Evolutionary conservation across 768 basidiomycete species (phyloP), one percentile per base, ranked within the genome.

Genomic region (Leucosporidium creatinivorum): DNA sequence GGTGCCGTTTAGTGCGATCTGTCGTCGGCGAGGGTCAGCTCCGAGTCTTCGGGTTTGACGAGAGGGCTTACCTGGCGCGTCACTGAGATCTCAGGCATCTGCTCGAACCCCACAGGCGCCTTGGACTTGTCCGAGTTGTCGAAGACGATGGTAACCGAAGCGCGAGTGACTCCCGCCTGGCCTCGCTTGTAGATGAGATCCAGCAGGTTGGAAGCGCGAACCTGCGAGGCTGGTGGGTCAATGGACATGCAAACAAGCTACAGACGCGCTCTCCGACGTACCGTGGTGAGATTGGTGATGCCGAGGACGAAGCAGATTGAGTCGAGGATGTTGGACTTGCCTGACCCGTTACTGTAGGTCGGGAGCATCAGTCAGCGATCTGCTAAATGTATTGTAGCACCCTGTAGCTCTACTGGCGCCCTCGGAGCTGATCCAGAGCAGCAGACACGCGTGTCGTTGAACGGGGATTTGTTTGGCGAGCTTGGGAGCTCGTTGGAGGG

Each of bases 131-230:
- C 93, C 1, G 92, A 89, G 78, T 99, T 99, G 82, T 98, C 92
- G 75, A 99, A 99, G 3, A 99, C 93, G 75, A 98, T 92, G 36
- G 96, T 97, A 4, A 99, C 96, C 70, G 91, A 93, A 6, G 96
- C 96, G 81, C 94, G 93, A 17, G 91, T 91, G 67, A 98, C 83
- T 15, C 96, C 96, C 26, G 96, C 93, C 78, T 98, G 93, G 0
- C 96, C 96, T 48, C 96, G 89, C 79, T 99, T 99, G 84, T 99
- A 99, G 64, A 99, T 97, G 74, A 99, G 85, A 77, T 99, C 96
- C 78, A 92, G 89, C 76, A 96, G 89, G 79, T 97, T 98, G 71
- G 88, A 84, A 21, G 91, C 93, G 60, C 93, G 89, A 85, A 96
- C 91, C 91, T 93, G 72, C 28, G 58, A 15, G 17, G 31, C 47